These are phyloP conservation scores for Verbena officinalis DNA, from an alignment of 257 asterid genomes.

Conservation along the genomic window DNA sequence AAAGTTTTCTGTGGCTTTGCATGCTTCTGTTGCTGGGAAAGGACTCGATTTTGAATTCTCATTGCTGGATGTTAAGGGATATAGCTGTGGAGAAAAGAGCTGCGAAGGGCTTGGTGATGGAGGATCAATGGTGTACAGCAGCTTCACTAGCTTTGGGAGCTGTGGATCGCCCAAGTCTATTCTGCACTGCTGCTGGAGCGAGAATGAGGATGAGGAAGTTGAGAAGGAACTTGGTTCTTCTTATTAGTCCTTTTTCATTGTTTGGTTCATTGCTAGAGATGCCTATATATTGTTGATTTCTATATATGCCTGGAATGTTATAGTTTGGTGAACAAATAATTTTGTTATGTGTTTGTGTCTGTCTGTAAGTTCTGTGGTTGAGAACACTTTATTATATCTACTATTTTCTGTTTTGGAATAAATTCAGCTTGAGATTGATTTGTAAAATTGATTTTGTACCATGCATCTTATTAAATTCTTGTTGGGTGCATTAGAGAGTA, in stretches of 20 bases:
- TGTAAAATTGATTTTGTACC: neutral
- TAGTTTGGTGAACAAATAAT: neutral
- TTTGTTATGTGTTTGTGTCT: neutral
- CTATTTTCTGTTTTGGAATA: neutral
- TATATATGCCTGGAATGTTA: too few relatives aligned
- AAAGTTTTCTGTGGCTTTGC: conserved; percentile 71
- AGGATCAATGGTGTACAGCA: conserved; percentile 51
- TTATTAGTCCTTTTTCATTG: neutral
- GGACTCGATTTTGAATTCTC: conserved; percentile 34
- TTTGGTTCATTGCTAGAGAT: neutral
- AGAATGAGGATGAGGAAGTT: conserved; percentile 65
- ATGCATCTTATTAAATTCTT: neutral
- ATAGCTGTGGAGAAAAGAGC: conserved; percentile 54
- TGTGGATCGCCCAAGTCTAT: conserved; percentile 75
- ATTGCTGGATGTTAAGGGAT: conserved; percentile 40
- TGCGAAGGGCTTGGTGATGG: conserved; percentile 52
- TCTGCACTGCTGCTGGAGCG: conserved; percentile 66
- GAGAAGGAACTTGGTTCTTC: conserved; percentile 39
- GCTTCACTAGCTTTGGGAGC: conserved; percentile 43
- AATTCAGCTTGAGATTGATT: neutral
- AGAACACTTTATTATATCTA: neutral
- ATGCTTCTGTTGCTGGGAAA: conserved; percentile 45
- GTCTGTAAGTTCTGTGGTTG: neutral
- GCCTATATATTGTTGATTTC: neutral
- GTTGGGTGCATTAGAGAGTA: too few relatives aligned